Conservation (phyloP, 306 rosid species). For the Castanopsis chinensis region DNA sequence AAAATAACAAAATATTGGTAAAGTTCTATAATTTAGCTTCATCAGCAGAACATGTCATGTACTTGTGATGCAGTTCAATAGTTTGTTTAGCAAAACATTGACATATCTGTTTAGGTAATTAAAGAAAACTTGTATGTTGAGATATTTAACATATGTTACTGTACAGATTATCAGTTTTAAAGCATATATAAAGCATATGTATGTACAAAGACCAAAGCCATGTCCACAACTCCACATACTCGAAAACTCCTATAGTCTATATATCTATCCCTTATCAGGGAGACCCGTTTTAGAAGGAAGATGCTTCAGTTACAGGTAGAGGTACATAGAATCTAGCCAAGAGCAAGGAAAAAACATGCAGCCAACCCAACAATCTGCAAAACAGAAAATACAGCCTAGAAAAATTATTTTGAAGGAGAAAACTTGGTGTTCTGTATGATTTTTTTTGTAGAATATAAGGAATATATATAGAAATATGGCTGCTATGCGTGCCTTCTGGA, state of each 20-base stretch:
- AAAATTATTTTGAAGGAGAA: neutral
- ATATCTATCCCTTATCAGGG: neutral
- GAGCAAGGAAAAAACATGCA: neutral
- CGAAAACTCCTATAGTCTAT: neutral
- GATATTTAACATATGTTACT: neutral
- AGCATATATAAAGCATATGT: neutral
- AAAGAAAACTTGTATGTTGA: neutral
- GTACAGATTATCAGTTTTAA: neutral
- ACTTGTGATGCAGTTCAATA: constrained; percentile 1
- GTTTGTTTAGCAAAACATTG: neutral
- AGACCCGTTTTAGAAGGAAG: neutral
- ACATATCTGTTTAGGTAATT: neutral
- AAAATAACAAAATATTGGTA: neutral
- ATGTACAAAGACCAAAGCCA: neutral
- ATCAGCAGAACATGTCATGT: neutral
- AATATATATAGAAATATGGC: neutral
- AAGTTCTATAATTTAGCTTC: neutral
- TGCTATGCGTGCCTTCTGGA: constrained; percentile 51
- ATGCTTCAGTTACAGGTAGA: neutral
- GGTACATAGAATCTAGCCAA: neutral
- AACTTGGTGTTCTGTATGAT: neutral
- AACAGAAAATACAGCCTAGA: neutral
- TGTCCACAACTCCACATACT: neutral
- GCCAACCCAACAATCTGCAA: neutral
- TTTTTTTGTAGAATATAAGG: neutral